Evolutionary conservation across 495 filamentous ascomycete species (phyloP).

Genomic region (Penicillium bialowiezense): DNA sequence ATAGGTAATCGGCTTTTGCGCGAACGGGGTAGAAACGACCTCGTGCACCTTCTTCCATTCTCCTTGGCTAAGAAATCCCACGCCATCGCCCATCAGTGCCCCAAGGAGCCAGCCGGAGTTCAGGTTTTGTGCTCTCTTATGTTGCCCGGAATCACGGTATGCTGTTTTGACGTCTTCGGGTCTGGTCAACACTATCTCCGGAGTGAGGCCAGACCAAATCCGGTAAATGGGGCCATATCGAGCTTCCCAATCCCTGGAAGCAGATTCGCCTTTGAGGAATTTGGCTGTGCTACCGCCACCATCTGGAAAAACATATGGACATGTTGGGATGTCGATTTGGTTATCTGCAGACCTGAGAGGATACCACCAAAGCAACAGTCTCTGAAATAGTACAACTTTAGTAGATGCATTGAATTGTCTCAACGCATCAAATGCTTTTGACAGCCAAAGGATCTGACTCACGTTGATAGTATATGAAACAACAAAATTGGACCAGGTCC

Average conservation of each 20-base stretch:
- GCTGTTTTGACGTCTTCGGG: not conserved
- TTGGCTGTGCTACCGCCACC: not conserved
- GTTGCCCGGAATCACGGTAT: conserved; percentile 20
- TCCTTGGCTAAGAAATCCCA: conserved; percentile 31
- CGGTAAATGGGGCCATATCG: conserved; percentile 22
- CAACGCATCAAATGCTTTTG: too few relatives aligned
- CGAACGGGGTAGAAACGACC: conserved; percentile 5
- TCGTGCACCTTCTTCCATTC: conserved; percentile 17
- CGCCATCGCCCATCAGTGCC: conserved; percentile 35
- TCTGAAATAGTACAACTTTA: too few relatives aligned
- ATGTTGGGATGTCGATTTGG: not conserved
- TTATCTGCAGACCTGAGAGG: not conserved
- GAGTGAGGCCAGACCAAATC: conserved; percentile 29
- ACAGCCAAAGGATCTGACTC: too few relatives aligned
- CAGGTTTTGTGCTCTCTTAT: conserved; percentile 28
- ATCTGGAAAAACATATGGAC: not conserved
- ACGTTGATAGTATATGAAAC: too few relatives aligned
- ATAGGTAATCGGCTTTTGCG: not conserved
- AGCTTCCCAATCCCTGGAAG: not conserved
- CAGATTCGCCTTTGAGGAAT: not conserved
- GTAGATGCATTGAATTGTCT: too few relatives aligned
- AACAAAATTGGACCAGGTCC: too few relatives aligned
- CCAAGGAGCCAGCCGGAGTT: conserved; percentile 32
- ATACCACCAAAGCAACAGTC: too few relatives aligned
- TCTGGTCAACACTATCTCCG: conserved; percentile 21